phyloP scores from a whole-genome alignment of 108 stramenopile species.

The Cyclostephanos tholiformis region DNA sequence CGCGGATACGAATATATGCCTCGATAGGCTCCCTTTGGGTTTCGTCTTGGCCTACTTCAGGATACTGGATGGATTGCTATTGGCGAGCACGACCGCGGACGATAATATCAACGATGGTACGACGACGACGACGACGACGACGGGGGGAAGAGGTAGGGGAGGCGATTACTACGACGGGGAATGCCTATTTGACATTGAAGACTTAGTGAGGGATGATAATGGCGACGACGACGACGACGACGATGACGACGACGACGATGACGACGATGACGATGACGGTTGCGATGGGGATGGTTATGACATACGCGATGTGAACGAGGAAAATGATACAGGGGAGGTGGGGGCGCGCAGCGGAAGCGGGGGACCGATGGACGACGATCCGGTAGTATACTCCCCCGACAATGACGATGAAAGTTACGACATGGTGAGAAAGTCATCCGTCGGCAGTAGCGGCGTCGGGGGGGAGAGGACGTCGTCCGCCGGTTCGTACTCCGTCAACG shows the following conservation, averaged over 20 bases:
- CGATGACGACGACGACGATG: background rate
- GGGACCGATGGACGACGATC: no score
- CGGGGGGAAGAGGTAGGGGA: no score
- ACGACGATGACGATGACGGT: background rate
- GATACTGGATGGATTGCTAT: slow-evolving; percentile 64
- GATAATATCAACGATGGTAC: no score
- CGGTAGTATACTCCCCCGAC: background rate
- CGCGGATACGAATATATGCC: slow-evolving; percentile 12
- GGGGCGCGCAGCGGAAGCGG: background rate
- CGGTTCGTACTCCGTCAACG: background rate
- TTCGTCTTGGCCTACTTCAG: slow-evolving; percentile 65
- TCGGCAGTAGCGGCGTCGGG: background rate
- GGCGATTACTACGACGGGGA: background rate
- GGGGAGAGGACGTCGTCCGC: background rate
- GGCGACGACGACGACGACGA: background rate
- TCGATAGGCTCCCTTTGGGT: slow-evolving; percentile 51
- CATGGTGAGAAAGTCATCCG: background rate
- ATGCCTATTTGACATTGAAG: background rate
- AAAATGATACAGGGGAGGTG: background rate
- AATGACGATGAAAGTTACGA: slow-evolving; percentile 21
- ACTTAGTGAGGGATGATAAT: background rate
- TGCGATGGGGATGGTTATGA: background rate
- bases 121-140: slow-evolving; percentile 37
- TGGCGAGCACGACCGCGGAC: slow-evolving; percentile 57
- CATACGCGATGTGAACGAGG: background rate